A percentile compares a stretch with the other conserved stretches of the same genome.
Evolutionary conservation across 257 asterid genomes (phyloP).

Genomic region (Thymus mandschuricus): DNA sequence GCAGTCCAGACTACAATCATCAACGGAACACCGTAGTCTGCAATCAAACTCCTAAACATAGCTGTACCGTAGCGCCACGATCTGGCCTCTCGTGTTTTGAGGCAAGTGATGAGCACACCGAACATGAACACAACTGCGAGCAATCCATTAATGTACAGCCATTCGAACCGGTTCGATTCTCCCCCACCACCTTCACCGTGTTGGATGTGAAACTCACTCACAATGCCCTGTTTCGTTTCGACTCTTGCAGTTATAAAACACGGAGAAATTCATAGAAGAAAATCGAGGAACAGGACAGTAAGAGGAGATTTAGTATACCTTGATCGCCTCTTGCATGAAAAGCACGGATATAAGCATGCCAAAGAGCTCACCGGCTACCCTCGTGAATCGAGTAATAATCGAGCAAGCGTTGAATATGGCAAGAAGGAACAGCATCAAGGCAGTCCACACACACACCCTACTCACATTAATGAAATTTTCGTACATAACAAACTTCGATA

Average conservation of each 20-base stretch:
- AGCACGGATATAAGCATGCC: conserved; percentile 90
- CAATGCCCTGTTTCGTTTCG: conserved; percentile 44
- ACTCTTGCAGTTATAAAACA: background rate
- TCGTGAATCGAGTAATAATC: conserved; percentile 71
- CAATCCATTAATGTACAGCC: conserved; percentile 61
- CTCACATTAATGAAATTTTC: background rate
- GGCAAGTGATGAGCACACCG: conserved; percentile 55
- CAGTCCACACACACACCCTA: conserved; percentile 75
- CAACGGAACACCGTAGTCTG: conserved; percentile 68
- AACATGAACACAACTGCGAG: conserved; percentile 50
- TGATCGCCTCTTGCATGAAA: conserved; percentile 87
- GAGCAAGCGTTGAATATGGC: conserved; percentile 62
- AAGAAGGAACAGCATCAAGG: conserved; percentile 53
- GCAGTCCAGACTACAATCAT: conserved; percentile 60
- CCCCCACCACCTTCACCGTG: conserved; percentile 46
- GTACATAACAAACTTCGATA: background rate
- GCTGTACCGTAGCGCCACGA: conserved; percentile 71
- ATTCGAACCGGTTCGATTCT: conserved; percentile 38
- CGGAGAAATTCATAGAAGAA: background rate
- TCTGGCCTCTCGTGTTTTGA: conserved; percentile 51
- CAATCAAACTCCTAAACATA: conserved; percentile 45
- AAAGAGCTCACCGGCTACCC: conserved; percentile 90
- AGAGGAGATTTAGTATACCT: conserved; percentile 43
- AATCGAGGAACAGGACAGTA: background rate
- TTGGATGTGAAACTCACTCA: conserved; percentile 52